Evolutionary conservation across 2,329 filamentous ascomycete genomes (phyloP), one percentile per base, ranked within the genome.

Genomic region (Fusarium hostae): DNA sequence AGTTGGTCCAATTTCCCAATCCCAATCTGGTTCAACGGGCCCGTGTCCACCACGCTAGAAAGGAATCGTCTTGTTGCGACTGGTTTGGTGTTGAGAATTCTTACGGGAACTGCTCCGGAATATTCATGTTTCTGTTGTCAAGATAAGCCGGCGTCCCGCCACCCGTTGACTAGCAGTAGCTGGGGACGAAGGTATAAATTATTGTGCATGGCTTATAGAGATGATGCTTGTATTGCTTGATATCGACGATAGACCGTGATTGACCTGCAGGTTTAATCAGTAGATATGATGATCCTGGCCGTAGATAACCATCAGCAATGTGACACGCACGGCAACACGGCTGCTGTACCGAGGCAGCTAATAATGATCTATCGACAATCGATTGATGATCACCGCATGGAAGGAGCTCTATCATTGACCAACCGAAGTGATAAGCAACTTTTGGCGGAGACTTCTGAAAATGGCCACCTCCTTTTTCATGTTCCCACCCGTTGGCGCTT

Each of bases 381-480:
- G 52, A 52, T 60, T 48, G 37, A 37, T 39, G 48, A 68, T 71
- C 63, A 47, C 58, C 28, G 24, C 44, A 61, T 55, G 61, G 58
- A 48, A 13, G 11, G 32, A 20, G 45, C 24, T 37, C 32, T 20
- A 32, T 39, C 35, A 55, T 48, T 24, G 37, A 64, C 47, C 48
- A 37, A 32, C 39, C 48, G 24, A 41, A 47, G 7, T 59, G 59
- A 62, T 62, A 41, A 52, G 54, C 52, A 39, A 39, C 35, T 22
- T 41, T 47, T 67, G 44, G 50, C 35, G 22, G 63, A 32, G 28
- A 48, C 9, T 9, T 24, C 30, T 66, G 41, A 58, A 52, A 60
- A 52, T 73, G 71, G 60, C 58, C 63, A 56, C 67, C 67, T 73
- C 74, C 74, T 72, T 73, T 76, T 70, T 11, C 44, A 45, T 24